These are phyloP conservation scores for Boeremia exigua DNA, from an alignment of 2,329 filamentous ascomycete species.

Conservation along the genomic window DNA sequence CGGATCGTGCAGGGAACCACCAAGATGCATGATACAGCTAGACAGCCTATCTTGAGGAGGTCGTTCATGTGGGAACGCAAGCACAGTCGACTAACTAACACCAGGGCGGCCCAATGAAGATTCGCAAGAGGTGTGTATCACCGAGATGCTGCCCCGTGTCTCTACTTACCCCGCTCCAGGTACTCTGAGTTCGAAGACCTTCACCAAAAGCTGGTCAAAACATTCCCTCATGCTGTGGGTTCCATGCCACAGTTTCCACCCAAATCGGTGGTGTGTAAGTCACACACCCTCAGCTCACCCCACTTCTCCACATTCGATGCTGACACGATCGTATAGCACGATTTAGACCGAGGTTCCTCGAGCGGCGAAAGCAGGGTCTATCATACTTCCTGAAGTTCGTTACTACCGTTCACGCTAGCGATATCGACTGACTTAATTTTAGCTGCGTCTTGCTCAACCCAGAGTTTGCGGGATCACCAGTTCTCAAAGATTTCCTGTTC, in stretches of 20 bases:
- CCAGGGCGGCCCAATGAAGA: slow-evolving; percentile 63
- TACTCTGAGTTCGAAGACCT: slow-evolving; percentile 95
- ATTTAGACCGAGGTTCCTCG: slow-evolving; percentile 84
- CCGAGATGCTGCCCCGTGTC: background rate
- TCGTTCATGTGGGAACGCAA: background rate
- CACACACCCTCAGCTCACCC: slow-evolving; percentile 19
- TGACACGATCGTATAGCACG: slow-evolving; percentile 52
- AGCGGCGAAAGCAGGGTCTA: slow-evolving; percentile 79
- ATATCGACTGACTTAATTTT: slow-evolving; percentile 35
- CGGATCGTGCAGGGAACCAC: slow-evolving; percentile 19
- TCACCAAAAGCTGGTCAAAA: slow-evolving; percentile 72
- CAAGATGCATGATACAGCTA: slow-evolving; percentile 6
- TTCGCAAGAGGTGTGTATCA: slow-evolving; percentile 61
- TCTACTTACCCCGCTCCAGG: slow-evolving; percentile 51
- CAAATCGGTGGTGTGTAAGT: slow-evolving; percentile 85
- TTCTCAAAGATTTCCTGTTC: slow-evolving; percentile 91
- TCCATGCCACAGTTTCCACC: slow-evolving; percentile 91
- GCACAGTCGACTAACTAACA: slow-evolving; percentile 17
- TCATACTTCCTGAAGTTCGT: slow-evolving; percentile 89
- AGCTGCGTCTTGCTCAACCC: slow-evolving; percentile 92
- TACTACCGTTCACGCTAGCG: slow-evolving; percentile 26
- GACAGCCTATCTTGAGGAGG: slow-evolving; percentile 6
- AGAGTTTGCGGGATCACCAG: slow-evolving; percentile 89
- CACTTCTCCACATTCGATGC: slow-evolving; percentile 22
- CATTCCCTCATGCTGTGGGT: slow-evolving; percentile 82